Percentiles rank a stretch among this genome's conserved stretches.
These are phyloP conservation scores for Salvia hispanica DNA, from an alignment of 257 asterid species.

Conservation along the genomic window DNA sequence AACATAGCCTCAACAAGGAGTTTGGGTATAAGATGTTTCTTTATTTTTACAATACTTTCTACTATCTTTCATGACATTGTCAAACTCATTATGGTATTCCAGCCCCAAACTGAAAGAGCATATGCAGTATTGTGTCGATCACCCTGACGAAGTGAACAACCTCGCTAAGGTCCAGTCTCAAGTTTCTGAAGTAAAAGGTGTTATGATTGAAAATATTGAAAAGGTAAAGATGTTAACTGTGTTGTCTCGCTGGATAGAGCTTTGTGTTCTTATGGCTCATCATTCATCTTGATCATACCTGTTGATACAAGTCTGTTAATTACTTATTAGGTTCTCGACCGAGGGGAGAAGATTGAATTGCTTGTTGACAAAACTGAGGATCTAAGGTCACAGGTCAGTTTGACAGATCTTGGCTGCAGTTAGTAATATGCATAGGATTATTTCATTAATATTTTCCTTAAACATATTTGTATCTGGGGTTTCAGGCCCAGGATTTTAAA, in stretches of 20 bases:
- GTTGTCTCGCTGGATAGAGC: neutral
- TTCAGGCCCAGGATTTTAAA: slow-evolving; percentile 67
- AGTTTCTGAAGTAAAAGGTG: slow-evolving; percentile 57
- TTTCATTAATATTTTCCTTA: no score
- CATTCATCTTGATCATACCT: slow-evolving; percentile 7
- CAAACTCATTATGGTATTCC: slow-evolving; percentile 15
- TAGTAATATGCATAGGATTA: no score
- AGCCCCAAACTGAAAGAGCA: slow-evolving; percentile 46
- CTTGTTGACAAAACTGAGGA: slow-evolving; percentile 65
- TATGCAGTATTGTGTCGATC: slow-evolving; percentile 35
- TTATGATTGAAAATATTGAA: slow-evolving; percentile 61
- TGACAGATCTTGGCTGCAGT: neutral
- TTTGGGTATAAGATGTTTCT: slow-evolving; percentile 39
- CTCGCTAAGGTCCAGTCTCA: slow-evolving; percentile 60
- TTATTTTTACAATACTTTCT: neutral
- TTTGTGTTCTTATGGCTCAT: neutral
- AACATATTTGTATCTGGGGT: slow-evolving; percentile 7
- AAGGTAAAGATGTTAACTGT: slow-evolving; percentile 39
- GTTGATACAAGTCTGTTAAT: neutral
- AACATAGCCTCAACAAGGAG: slow-evolving; percentile 50
- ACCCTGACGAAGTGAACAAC: slow-evolving; percentile 60
- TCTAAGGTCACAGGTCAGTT: slow-evolving; percentile 57
- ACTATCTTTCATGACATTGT: neutral
- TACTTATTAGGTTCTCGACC: slow-evolving; percentile 50
- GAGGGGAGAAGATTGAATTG: slow-evolving; percentile 64